These are phyloP conservation scores for Sisymbrium altissimum DNA, from an alignment of 345 rosid species.

Conservation along the genomic window DNA sequence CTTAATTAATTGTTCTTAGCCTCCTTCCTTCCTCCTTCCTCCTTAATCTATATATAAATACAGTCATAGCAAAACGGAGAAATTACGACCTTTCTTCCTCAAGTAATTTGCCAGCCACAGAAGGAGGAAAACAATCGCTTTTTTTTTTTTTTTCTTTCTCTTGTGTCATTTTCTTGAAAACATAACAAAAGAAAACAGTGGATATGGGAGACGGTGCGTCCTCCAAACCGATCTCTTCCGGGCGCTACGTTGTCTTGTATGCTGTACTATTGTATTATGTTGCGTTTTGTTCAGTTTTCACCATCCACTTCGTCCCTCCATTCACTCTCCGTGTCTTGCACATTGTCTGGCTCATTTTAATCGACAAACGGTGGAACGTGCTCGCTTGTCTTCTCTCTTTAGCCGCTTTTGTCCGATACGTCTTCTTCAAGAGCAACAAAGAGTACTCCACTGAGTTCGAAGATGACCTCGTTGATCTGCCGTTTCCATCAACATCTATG, in stretches of 20 bases:
- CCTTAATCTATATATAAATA: background rate
- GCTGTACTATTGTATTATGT: background rate
- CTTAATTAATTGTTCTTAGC: background rate
- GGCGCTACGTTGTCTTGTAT: background rate
- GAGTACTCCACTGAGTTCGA: background rate
- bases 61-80: background rate
- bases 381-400: background rate
- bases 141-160: background rate
- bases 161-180: background rate
- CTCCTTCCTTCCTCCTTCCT: background rate
- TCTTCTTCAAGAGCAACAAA: background rate
- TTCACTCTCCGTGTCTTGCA: background rate
- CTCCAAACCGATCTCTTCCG: background rate
- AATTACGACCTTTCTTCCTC: background rate
- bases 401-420: background rate
- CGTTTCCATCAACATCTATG: background rate
- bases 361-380: background rate
- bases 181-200: background rate
- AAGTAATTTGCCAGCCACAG: background rate
- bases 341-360: background rate
- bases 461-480: background rate
- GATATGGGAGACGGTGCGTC: background rate
- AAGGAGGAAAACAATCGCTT: background rate
- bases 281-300: background rate
- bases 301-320: background rate